phyloP scores from a whole-genome alignment of 192 early-diverging fungal species.

The Funneliformis mosseae region DNA sequence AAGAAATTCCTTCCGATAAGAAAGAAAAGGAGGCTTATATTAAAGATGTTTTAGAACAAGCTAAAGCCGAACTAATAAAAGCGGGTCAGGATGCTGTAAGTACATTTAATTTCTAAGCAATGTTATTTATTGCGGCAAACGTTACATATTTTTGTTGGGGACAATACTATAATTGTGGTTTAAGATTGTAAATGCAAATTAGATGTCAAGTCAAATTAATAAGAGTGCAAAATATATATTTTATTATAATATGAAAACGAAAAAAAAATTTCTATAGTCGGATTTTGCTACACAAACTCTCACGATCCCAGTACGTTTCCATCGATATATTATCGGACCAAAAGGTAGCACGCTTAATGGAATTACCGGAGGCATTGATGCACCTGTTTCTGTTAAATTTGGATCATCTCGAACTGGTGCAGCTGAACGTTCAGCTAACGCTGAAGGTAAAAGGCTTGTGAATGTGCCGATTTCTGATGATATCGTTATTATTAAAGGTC shows the following conservation, averaged over 20 bases:
- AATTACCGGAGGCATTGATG: slow-evolving; percentile 63
- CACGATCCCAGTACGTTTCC: slow-evolving; percentile 72
- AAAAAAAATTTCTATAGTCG: slow-evolving; percentile 32
- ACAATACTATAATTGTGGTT: no score
- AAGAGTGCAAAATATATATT: not conserved
- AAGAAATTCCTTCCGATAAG: slow-evolving; percentile 37
- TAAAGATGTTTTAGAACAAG: slow-evolving; percentile 54
- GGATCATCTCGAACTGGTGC: slow-evolving; percentile 49
- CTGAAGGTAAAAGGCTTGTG: slow-evolving; percentile 48
- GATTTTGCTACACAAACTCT: slow-evolving; percentile 66
- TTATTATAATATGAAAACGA: not conserved
- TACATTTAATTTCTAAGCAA: not conserved
- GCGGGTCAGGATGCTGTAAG: slow-evolving; percentile 57
- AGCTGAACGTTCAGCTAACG: slow-evolving; percentile 47
- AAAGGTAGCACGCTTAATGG: slow-evolving; percentile 74
- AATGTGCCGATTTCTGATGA: slow-evolving; percentile 57
- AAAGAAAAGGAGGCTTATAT: slow-evolving; percentile 46
- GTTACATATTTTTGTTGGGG: no score
- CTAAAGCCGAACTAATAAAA: slow-evolving; percentile 70
- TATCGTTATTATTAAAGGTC: slow-evolving; percentile 79
- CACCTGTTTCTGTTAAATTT: slow-evolving; percentile 73
- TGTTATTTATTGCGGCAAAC: not conserved
- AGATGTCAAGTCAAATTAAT: no score
- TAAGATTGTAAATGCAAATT: not conserved
- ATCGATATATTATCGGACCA: slow-evolving; percentile 77